Conservation (phyloP, 2,329 filamentous ascomycete genomes). For the Cercospora zeina region DNA sequence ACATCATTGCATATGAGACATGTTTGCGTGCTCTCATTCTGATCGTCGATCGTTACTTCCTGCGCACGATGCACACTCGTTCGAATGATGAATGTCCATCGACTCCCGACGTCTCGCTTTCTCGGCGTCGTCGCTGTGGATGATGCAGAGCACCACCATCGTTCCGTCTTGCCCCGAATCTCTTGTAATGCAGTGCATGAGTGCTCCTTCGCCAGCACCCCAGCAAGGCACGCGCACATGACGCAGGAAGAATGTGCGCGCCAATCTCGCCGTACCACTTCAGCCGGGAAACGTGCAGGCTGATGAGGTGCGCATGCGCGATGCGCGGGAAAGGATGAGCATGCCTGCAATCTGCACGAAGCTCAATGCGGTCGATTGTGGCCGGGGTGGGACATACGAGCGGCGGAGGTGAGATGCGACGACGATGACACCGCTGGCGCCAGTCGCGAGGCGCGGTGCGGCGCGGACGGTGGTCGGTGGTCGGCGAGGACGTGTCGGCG, state of each 20-base stretch:
- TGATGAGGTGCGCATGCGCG: not conserved
- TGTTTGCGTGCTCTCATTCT: not conserved
- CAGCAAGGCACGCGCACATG: too few relatives aligned
- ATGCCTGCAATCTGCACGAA: not conserved
- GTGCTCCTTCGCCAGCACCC: too few relatives aligned
- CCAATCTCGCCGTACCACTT: not conserved
- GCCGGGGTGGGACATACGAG: too few relatives aligned
- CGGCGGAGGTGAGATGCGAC: too few relatives aligned
- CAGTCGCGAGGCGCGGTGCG: not conserved
- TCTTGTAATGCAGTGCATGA: not conserved
- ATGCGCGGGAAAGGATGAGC: not conserved
- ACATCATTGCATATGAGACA: not conserved
- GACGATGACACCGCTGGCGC: not conserved
- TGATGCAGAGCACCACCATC: too few relatives aligned
- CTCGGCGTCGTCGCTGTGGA: too few relatives aligned
- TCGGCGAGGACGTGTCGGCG: too few relatives aligned
- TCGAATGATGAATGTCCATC: too few relatives aligned
- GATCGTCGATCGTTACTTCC: too few relatives aligned
- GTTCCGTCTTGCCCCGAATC: not conserved
- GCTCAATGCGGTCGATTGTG: not conserved
- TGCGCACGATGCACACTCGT: too few relatives aligned
- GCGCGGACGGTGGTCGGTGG: not conserved
- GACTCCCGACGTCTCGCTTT: too few relatives aligned
- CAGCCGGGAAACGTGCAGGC: not conserved
- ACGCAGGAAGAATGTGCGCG: not conserved